phyloP scores from a whole-genome alignment of 148 eudicot species.

The Diospyros lotus region DNA sequence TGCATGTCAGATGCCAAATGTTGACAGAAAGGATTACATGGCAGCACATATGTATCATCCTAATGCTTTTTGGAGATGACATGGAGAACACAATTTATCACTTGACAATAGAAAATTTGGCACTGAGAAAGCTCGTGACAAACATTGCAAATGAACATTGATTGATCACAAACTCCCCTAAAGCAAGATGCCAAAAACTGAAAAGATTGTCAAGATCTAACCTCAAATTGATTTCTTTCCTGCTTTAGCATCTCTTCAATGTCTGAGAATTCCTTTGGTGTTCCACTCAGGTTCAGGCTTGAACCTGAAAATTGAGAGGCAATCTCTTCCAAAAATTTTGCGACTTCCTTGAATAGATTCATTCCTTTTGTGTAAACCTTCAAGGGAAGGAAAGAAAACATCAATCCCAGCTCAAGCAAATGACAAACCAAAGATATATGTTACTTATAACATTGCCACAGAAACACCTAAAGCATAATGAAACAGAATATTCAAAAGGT shows the following conservation, averaged over 20 bases:
- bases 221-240: constrained; percentile 78
- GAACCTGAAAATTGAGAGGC: constrained; percentile 40
- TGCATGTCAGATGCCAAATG: not conserved
- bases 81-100: not conserved
- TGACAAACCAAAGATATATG: not conserved
- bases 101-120: not conserved
- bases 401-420: constrained; percentile 8
- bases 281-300: constrained; percentile 44
- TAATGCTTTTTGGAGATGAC: not conserved
- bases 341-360: constrained; percentile 50
- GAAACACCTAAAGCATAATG: not conserved
- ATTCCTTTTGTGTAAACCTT: constrained; percentile 63
- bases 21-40: not conserved
- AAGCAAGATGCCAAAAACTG: not conserved
- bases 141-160: not conserved
- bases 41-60: not conserved
- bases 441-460: not conserved
- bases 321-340: constrained; percentile 46
- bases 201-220: constrained; percentile 18
- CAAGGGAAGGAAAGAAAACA: not conserved
- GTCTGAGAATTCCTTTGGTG: constrained; percentile 50
- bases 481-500: constrained; percentile 7
- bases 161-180: not conserved
- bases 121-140: not conserved
- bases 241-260: constrained; percentile 54